Base-by-base conservation (phyloP, 352 stramenopile genomes). In the Pythium brachiatum region DNA sequence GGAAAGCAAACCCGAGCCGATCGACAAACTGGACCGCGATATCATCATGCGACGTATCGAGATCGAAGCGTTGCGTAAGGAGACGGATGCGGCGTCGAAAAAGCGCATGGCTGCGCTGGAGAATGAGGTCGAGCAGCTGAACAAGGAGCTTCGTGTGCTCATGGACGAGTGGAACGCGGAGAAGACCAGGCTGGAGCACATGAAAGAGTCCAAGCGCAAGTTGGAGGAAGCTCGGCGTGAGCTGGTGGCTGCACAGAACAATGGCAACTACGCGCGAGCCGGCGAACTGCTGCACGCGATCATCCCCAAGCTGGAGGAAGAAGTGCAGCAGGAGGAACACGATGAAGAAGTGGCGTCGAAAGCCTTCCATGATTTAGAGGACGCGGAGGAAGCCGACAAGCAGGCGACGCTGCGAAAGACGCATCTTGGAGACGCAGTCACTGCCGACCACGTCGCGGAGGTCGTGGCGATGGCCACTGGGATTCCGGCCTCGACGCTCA, bases 1-100 rank as follows among this genome's bases (percentile, higher is more conserved):
- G 16, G 96, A 99, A 62, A 95, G 76, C 46, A 87, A 98, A 48
- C 97, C 97, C 0, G 96, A 99, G 71, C 84, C 96, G 46, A 98
- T 99, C 64, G 96, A 99, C 69, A 82, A 97, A 55, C 70, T 99
- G 13, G 94, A 99, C 60, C 78, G 96, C 23, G 87, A 92, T 21
- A 89, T 98, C 51, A 71, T 98, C n/a, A 89, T 98, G 71, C 79
- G 99, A 0, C 89, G 99, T 72, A 94, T 99, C 43, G 97, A 99
- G 76, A 78, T 94, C 27, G 98, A 90, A 3, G 94, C 95, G 5
- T 73, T 98, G 16, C 77, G 73, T 1, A 94, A 97, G 48, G 96
- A 99, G 66, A 98, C 98, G 69, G 94, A 98, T 60, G 72, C 88
- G 27, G 73, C 95, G 61, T 89, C 97, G 39, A 98, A 96, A 55